A percentile compares a stretch with the other conserved stretches of the same genome.
Evolutionary conservation across 179 eudicot species (phyloP).

Genomic region (Amaranthus tricolor): DNA sequence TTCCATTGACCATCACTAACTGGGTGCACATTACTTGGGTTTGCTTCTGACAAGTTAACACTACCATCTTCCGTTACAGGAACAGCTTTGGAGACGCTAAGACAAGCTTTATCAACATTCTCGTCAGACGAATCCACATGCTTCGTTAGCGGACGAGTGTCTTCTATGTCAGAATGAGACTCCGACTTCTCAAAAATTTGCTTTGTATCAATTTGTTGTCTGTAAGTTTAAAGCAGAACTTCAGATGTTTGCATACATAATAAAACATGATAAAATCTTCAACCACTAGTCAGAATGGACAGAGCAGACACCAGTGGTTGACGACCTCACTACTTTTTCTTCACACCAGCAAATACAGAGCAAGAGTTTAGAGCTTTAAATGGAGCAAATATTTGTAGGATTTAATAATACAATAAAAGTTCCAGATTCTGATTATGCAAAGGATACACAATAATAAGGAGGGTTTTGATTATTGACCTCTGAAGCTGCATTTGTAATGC

Average conservation of each 20-base stretch:
- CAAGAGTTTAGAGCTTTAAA: neutral
- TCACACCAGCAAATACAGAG: neutral
- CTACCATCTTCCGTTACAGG: slow-evolving; percentile 58
- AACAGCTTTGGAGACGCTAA: slow-evolving; percentile 58
- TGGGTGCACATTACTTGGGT: slow-evolving; percentile 44
- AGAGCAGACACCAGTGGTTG: neutral
- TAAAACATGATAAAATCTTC: neutral
- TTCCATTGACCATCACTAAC: slow-evolving; percentile 75
- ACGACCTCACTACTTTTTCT: neutral
- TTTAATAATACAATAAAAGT: neutral
- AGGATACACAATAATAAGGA: neutral
- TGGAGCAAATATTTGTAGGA: neutral
- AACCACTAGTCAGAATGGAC: neutral
- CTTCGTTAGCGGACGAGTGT: slow-evolving; percentile 61
- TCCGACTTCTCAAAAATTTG: slow-evolving; percentile 70
- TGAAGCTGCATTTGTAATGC: slow-evolving; percentile 40
- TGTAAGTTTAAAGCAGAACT: slow-evolving; percentile 32
- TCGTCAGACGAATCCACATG: slow-evolving; percentile 85
- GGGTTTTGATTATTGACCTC: slow-evolving; percentile 46
- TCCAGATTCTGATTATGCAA: neutral
- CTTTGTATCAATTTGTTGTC: slow-evolving; percentile 61
- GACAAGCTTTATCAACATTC: slow-evolving; percentile 92
- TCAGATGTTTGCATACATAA: slow-evolving; percentile 4
- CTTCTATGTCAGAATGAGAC: slow-evolving; percentile 54
- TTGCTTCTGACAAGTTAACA: slow-evolving; percentile 37